A percentile compares a stretch with the other conserved stretches of the same genome.
Evolutionary conservation across 176 grass and related monocot genomes (phyloP).

Genomic region (Puccinellia tenuiflora): DNA sequence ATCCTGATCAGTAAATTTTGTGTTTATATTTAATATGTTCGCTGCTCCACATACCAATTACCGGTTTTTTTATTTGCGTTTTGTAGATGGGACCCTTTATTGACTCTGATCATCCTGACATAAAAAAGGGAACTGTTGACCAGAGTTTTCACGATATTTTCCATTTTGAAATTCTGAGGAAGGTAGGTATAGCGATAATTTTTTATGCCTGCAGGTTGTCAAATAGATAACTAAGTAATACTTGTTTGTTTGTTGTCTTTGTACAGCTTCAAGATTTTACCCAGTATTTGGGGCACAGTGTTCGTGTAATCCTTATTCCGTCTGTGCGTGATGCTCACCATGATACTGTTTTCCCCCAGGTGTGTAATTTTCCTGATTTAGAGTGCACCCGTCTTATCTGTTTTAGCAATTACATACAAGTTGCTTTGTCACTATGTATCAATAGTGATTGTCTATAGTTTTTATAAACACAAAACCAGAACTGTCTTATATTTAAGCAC

Average conservation of each 20-base stretch:
- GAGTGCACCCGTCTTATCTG: background rate
- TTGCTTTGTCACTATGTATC: background rate
- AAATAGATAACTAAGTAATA: conserved; percentile 21
- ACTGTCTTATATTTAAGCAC: background rate
- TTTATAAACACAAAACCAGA: background rate
- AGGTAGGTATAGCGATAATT: conserved; percentile 35
- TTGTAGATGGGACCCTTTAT: conserved; percentile 96
- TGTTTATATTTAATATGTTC: background rate
- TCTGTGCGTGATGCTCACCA: conserved; percentile 93
- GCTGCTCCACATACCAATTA: conserved; percentile 10
- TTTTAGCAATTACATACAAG: conserved; percentile 3
- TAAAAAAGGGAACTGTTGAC: conserved; percentile 76
- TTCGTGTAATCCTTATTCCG: conserved; percentile 69
- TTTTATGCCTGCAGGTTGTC: conserved; percentile 9
- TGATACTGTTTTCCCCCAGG: conserved; percentile 95
- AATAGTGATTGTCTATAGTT: background rate
- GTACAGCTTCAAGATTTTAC: conserved; percentile 76
- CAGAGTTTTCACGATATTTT: conserved; percentile 75
- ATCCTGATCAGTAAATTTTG: background rate
- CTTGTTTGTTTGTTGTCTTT: conserved; percentile 10
- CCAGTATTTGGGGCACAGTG: conserved; percentile 61
- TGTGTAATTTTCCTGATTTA: conserved; percentile 22
- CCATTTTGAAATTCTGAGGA: conserved; percentile 70
- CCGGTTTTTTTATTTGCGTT: background rate
- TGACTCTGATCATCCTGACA: conserved; percentile 90